Base-by-base conservation (phyloP, 805 yeast genomes). In the Myxozyma vanderwaltii region DNA sequence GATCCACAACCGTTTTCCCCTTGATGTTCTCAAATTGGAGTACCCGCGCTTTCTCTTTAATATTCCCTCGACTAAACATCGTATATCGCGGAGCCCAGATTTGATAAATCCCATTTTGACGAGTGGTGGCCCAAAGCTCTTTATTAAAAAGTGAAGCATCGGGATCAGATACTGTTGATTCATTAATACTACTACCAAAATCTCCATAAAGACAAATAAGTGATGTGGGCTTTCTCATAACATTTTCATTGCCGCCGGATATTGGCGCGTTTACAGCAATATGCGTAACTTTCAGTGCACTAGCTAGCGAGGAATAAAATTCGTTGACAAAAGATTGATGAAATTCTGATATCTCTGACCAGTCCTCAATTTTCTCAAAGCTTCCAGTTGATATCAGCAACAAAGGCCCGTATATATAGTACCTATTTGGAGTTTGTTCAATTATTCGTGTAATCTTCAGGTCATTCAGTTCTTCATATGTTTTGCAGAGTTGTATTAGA, bases 11-110 rank as follows among this genome's bases (percentile, higher is more conserved):
- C 23, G 76, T 78, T 0, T 76, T 74, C 12, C 71, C 76, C 8
- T 66, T 52, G 0, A 84, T 70, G 29, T 75, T 68, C 1, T 56
- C 45, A 54, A 75, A 82, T 0, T 71, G 70, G 41, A 88, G 69
- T 0, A 89, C 78, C 21, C 96, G 72, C 13, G 82, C 79, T 70
- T 89, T 89, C 68, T 89, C 96, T 63, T 86, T 86, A 66, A 90
- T 82, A 70, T 89, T 89, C 0, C 96, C 96, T 19, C 96, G 73
- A 50, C 91, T 85, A 70, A 90, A 90, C 96, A 89, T 89, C 1
- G 96, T 88, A 68, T 83, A 86, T 55, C 79, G 70, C 1, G 96
- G 96, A 4, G 92, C 89, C 96, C 96, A 89, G 8, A 81, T 78
- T 68, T 89, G 96, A 63, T 70, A 75, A 2, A 89, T 82, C 1